Percentiles rank a stretch among this genome's conserved stretches.
Evolutionary conservation across 2,329 filamentous ascomycete species (phyloP).

Genomic region (Colletotrichum simmondsii): DNA sequence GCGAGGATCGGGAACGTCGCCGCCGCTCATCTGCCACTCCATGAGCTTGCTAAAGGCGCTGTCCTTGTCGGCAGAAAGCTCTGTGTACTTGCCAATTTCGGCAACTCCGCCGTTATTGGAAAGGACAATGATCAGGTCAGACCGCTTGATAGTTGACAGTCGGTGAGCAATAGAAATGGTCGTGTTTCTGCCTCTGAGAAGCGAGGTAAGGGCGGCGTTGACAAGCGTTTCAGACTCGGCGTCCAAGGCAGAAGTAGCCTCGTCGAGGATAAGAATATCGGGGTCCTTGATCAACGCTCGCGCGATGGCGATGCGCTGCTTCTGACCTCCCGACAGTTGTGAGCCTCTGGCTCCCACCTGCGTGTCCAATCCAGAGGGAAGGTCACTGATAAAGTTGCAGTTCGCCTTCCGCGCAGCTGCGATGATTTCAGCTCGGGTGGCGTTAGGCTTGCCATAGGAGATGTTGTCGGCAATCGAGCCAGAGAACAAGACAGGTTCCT

Average conservation of each 20-base stretch:
- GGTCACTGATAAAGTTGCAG: slow-evolving; percentile 95
- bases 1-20: slow-evolving; percentile 64
- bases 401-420: slow-evolving; percentile 91
- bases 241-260: slow-evolving; percentile 94
- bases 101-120: slow-evolving; percentile 88
- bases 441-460: slow-evolving; percentile 85
- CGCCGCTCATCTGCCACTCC: slow-evolving; percentile 98
- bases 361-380: slow-evolving; percentile 95
- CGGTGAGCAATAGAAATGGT: slow-evolving; percentile 98
- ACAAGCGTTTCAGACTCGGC: slow-evolving; percentile 97
- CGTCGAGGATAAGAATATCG: slow-evolving; percentile 95
- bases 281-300: slow-evolving; percentile 94
- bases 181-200: slow-evolving; percentile 89
- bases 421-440: slow-evolving; percentile 83
- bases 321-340: slow-evolving; percentile 94
- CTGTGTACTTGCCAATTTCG: slow-evolving; percentile 85
- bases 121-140: slow-evolving; percentile 93
- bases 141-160: slow-evolving; percentile 94
- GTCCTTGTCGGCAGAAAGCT: slow-evolving; percentile 76
- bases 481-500: slow-evolving; percentile 93
- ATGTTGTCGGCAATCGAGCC: slow-evolving; percentile 91
- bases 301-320: slow-evolving; percentile 97
- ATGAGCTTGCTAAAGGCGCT: slow-evolving; percentile 95
- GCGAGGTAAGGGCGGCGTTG: slow-evolving; percentile 84
- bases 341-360: slow-evolving; percentile 92